Evolutionary conservation across 306 rosid genomes (phyloP).

Genomic region (Corylus heterophylla): DNA sequence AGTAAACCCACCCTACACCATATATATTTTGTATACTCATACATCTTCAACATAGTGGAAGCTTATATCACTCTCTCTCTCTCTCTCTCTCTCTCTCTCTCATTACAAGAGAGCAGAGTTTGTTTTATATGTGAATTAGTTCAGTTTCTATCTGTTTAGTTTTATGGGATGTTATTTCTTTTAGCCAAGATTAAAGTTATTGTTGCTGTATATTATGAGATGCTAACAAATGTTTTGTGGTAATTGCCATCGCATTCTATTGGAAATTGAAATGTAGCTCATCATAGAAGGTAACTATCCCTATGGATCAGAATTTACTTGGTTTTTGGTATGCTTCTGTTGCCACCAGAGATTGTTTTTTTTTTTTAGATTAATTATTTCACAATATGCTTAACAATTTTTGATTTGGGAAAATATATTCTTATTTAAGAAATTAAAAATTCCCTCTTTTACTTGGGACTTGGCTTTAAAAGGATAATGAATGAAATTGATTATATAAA

Average conservation of each 20-base stretch:
- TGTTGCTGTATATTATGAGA: slow-evolving; percentile 20
- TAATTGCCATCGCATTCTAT: neutral
- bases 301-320: neutral
- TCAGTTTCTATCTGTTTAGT: neutral
- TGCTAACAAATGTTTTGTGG: slow-evolving; percentile 4
- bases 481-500: too few species aligned
- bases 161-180: neutral
- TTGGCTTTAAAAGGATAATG: too few species aligned
- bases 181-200: neutral
- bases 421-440: too few species aligned
- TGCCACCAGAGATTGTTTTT: neutral
- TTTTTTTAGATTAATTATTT: neutral
- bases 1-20: neutral
- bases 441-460: too few species aligned
- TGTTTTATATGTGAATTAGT: neutral
- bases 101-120: slow-evolving; percentile 10
- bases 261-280: neutral
- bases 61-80: slow-evolving; percentile 7
- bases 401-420: too few species aligned
- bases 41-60: slow-evolving; percentile 21
- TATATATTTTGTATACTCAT: slow-evolving; percentile 33
- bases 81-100: neutral
- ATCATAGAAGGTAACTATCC: neutral
- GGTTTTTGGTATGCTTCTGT: neutral
- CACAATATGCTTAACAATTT: too few species aligned